phyloP scores from a whole-genome alignment of 1,284 basidiomycete genomes.

The Phylloporus gajari region DNA sequence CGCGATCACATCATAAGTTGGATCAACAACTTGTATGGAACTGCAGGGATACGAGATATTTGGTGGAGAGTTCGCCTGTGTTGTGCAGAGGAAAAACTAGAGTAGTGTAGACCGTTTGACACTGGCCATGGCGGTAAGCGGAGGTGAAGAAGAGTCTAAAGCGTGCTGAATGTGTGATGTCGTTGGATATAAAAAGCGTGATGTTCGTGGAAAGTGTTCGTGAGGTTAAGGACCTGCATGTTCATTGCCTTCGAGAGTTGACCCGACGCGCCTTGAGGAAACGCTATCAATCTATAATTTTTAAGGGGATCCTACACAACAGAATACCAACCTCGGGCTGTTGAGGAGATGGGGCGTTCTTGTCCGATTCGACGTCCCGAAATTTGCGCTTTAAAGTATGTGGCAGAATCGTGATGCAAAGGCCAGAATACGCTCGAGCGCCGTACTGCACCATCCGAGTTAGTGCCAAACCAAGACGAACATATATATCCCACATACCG shows the following conservation, averaged over 20 bases:
- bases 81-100: neutral
- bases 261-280: slow-evolving; percentile 23
- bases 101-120: slow-evolving; percentile 15
- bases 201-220: slow-evolving; percentile 17
- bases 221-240: neutral
- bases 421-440: slow-evolving; percentile 27
- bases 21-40: neutral
- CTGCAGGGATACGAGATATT: neutral
- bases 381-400: slow-evolving; percentile 37
- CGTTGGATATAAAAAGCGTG: slow-evolving; percentile 4
- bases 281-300: slow-evolving; percentile 25
- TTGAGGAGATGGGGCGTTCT: neutral
- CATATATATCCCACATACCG: neutral
- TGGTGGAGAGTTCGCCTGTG: slow-evolving; percentile 12
- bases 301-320: too few relatives aligned
- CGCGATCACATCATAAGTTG: too few relatives aligned
- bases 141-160: neutral
- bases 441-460: neutral
- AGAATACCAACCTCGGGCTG: slow-evolving; percentile 32
- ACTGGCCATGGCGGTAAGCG: slow-evolving; percentile 11
- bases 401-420: slow-evolving; percentile 37
- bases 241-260: slow-evolving; percentile 17
- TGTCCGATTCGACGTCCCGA: slow-evolving; percentile 32
- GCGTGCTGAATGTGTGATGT: neutral
- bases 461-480: neutral